Evolutionary conservation across 768 basidiomycete species (phyloP).

Genomic region (Lentinula edodes): DNA sequence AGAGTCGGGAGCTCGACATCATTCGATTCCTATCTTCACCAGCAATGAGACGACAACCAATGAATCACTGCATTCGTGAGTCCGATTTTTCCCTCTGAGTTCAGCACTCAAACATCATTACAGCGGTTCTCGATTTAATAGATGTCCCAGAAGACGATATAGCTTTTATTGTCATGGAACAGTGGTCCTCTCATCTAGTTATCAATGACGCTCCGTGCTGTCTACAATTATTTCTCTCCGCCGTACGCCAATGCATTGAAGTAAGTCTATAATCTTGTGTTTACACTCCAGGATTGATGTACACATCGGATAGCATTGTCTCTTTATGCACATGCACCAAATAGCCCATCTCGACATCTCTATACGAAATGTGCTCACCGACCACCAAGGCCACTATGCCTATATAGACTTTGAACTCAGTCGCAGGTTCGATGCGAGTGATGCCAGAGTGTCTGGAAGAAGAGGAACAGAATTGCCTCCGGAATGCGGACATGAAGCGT

Average conservation of each 20-base stretch:
- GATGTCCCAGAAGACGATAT: constrained; percentile 45
- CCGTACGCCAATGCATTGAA: constrained; percentile 65
- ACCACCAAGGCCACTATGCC: constrained; percentile 59
- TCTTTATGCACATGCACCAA: constrained; percentile 62
- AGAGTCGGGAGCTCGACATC: constrained; percentile 58
- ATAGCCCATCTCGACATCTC: constrained; percentile 74
- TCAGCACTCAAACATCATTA: constrained; percentile 7
- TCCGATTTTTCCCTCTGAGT: constrained; percentile 13
- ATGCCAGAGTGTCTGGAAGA: constrained; percentile 34
- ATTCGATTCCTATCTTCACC: constrained; percentile 51
- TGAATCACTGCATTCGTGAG: constrained; percentile 77
- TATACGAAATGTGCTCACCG: constrained; percentile 60
- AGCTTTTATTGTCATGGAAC: constrained; percentile 74
- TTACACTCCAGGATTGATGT: neutral
- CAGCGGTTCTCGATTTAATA: constrained; percentile 65
- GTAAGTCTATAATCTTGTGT: constrained; percentile 25
- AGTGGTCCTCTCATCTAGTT: constrained; percentile 67
- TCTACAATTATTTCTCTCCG: constrained; percentile 46
- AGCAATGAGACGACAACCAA: constrained; percentile 48
- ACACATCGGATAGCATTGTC: constrained; percentile 43
- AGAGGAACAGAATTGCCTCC: constrained; percentile 67
- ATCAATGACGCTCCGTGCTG: constrained; percentile 44
- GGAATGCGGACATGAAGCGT: constrained; percentile 51
- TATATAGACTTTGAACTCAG: constrained; percentile 74
- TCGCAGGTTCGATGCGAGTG: constrained; percentile 39